Percentiles rank a stretch among this genome's conserved stretches.
Conservation (phyloP, 108 stramenopile genomes). For the Pinguiococcus pyrenoidosus region DNA sequence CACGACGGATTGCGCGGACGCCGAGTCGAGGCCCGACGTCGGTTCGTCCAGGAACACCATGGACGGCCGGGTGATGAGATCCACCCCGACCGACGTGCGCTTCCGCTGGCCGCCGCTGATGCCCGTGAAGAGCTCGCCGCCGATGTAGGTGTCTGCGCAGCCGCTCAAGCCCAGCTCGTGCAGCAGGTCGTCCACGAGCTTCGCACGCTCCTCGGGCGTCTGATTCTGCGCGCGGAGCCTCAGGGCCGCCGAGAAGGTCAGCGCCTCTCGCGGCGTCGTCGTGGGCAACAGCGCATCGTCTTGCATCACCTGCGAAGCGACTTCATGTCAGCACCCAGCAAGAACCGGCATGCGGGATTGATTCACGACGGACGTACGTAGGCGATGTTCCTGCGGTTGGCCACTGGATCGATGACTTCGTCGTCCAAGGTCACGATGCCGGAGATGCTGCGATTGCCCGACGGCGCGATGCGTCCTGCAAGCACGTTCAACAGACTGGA, state of each 20-base stretch:
- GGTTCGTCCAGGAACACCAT: constrained; percentile 56
- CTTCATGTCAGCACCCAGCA: too few relatives aligned
- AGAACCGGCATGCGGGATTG: too few relatives aligned
- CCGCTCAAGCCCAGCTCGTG: constrained; percentile 59
- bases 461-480: too few relatives aligned
- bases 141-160: constrained; percentile 52
- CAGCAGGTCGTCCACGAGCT: constrained; percentile 53
- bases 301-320: constrained; percentile 42
- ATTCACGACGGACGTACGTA: too few relatives aligned
- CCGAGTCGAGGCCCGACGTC: constrained; percentile 57
- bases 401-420: constrained; percentile 3
- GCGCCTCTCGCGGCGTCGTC: constrained; percentile 9
- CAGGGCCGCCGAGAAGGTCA: constrained; percentile 2
- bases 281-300: constrained; percentile 17
- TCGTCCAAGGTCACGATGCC: too few relatives aligned
- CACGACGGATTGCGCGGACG: constrained; percentile 44
- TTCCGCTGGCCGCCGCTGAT: constrained; percentile 42
- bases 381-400: constrained; percentile 1
- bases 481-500: too few relatives aligned
- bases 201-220: constrained; percentile 41
- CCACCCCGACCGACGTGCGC: constrained; percentile 40
- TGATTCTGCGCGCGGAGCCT: constrained; percentile 28
- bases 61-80: constrained; percentile 41
- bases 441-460: too few relatives aligned
- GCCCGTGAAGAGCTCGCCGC: constrained; percentile 34